These are phyloP conservation scores for Claviceps spartinae DNA, from an alignment of 2,329 filamentous ascomycete genomes.

Conservation along the genomic window DNA sequence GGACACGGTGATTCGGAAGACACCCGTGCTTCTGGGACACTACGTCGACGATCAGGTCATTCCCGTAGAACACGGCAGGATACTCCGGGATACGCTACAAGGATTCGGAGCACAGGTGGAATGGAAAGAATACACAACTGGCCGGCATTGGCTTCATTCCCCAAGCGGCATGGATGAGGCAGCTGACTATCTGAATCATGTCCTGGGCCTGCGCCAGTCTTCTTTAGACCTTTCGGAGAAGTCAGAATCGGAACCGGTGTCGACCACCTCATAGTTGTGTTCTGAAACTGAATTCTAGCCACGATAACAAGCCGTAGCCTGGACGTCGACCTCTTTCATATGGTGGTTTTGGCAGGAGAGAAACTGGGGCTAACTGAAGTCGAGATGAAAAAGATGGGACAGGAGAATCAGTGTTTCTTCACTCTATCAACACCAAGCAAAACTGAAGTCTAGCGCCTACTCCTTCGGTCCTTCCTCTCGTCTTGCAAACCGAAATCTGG, in stretches of 20 bases:
- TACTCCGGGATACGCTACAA: constrained; percentile 20
- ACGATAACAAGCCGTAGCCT: not conserved
- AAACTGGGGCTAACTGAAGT: not conserved
- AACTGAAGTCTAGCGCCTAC: not conserved
- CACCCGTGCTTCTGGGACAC: constrained; percentile 31
- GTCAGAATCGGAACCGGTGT: not conserved
- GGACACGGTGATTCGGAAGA: constrained; percentile 23
- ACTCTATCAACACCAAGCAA: not conserved
- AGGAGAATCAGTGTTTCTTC: too few relatives aligned
- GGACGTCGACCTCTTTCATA: too few relatives aligned
- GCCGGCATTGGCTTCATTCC: constrained; percentile 31
- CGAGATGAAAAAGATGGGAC: too few relatives aligned
- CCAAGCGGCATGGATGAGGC: constrained; percentile 30
- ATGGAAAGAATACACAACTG: constrained; percentile 28
- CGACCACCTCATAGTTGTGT: not conserved
- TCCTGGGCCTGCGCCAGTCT: not conserved
- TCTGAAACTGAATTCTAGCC: not conserved
- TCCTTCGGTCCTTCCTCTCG: too few relatives aligned
- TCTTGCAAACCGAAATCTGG: not conserved
- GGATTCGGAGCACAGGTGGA: constrained; percentile 24
- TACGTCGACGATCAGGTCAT: constrained; percentile 30
- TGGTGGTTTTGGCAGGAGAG: not conserved
- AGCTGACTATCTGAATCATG: constrained; percentile 17
- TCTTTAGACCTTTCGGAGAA: not conserved
- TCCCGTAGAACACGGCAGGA: constrained; percentile 21